Conservation (phyloP, 306 rosid genomes). For the Cucumis sativus region DNA sequence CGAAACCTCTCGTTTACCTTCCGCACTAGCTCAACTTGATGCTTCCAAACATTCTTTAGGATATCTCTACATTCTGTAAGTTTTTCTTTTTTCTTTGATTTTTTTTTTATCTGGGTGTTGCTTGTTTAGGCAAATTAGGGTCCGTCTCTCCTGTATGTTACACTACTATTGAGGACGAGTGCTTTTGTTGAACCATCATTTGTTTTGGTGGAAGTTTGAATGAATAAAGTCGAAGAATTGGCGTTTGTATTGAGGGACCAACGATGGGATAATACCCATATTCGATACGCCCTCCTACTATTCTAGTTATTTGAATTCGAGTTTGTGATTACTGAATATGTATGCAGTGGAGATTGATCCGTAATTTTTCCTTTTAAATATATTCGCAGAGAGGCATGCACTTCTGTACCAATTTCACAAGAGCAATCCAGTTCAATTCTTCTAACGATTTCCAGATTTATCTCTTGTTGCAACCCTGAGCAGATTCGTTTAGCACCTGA, state of each 20-base stretch:
- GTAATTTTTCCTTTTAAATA: background rate
- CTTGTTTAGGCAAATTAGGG: background rate
- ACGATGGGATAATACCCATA: background rate
- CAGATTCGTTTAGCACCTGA: conserved; percentile 71
- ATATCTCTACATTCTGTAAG: conserved; percentile 58
- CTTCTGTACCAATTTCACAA: conserved; percentile 24
- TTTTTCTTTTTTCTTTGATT: background rate
- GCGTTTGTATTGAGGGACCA: background rate
- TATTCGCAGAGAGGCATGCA: conserved; percentile 65
- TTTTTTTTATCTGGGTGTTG: background rate
- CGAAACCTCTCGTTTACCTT: conserved; percentile 37
- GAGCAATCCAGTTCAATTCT: conserved; percentile 41
- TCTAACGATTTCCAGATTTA: conserved; percentile 36
- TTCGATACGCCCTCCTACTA: background rate
- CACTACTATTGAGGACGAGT: background rate
- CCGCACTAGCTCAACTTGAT: conserved; percentile 52
- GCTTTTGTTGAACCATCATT: background rate
- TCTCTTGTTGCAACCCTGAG: conserved; percentile 45
- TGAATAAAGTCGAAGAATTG: background rate
- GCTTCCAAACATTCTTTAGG: conserved; percentile 65
- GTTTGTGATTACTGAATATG: background rate
- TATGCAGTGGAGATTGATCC: background rate
- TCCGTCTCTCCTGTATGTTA: background rate
- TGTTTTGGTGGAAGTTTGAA: background rate
- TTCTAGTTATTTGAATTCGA: background rate